Conservation (phyloP, 2,329 filamentous ascomycete genomes). For the Esteya vermicola region DNA sequence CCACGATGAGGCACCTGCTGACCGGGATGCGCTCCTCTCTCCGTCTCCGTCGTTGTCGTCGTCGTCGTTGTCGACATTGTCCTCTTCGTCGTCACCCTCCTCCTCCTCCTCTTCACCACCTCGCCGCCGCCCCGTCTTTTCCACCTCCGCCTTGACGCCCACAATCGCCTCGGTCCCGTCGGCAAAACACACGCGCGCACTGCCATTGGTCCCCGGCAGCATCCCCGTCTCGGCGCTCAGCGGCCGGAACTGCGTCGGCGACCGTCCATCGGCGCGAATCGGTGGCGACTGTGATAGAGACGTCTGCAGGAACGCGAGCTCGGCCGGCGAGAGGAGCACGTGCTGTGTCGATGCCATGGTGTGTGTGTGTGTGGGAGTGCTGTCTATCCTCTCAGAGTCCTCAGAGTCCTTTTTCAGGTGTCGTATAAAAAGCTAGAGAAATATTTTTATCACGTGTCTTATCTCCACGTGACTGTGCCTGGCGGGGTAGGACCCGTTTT, state of each 20-base stretch:
- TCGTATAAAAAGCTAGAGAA: no score
- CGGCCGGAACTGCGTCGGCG: slow-evolving; percentile 76
- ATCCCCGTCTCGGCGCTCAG: slow-evolving; percentile 83
- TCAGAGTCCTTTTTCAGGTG: no score
- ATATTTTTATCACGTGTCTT: no score
- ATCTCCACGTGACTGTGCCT: no score
- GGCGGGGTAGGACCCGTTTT: no score
- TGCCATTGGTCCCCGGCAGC: slow-evolving; percentile 79
- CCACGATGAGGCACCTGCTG: slow-evolving; percentile 38
- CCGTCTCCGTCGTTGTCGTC: slow-evolving; percentile 6
- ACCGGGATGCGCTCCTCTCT: slow-evolving; percentile 16
- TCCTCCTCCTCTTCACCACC: slow-evolving; percentile 14
- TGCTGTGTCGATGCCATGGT: slow-evolving; percentile 51
- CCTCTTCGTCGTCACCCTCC: slow-evolving; percentile 9
- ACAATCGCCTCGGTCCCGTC: slow-evolving; percentile 95
- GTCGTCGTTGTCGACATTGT: not conserved
- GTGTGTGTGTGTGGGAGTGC: slow-evolving; percentile 2
- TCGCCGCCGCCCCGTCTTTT: slow-evolving; percentile 40
- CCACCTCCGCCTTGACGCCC: slow-evolving; percentile 88
- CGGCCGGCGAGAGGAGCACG: slow-evolving; percentile 78
- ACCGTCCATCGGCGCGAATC: slow-evolving; percentile 77
- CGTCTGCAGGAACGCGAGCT: slow-evolving; percentile 87
- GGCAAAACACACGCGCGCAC: slow-evolving; percentile 82
- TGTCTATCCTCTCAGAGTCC: no score
- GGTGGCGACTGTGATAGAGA: slow-evolving; percentile 71